Evolutionary conservation across 345 rosid species (phyloP).

Genomic region (Rhizophora apiculata): DNA sequence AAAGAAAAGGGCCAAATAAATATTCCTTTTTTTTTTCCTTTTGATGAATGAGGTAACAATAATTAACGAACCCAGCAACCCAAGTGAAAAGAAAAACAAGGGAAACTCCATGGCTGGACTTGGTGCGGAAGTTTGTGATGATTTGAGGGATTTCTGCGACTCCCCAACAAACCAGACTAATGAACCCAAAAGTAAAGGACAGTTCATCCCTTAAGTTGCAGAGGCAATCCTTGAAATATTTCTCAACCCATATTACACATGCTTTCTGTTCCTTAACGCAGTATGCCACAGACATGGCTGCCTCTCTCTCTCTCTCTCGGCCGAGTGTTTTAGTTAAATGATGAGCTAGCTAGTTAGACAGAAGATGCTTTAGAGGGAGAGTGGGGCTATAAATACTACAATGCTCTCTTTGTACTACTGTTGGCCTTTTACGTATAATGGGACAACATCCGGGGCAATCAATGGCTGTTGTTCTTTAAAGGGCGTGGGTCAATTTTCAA

Average conservation of each 20-base stretch:
- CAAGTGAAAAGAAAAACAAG: conserved; percentile 89
- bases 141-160: conserved; percentile 95
- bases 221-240: conserved; percentile 77
- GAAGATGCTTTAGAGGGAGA: not conserved
- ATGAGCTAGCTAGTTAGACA: not conserved
- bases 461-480: too few species aligned
- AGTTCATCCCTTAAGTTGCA: conserved; percentile 69
- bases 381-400: not conserved
- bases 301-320: conserved; percentile 15
- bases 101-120: conserved; percentile 95
- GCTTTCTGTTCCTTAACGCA: conserved; percentile 57
- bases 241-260: conserved; percentile 72
- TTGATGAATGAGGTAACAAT: not conserved
- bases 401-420: too few species aligned
- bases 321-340: not conserved
- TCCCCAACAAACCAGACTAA: conserved; percentile 75
- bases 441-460: too few species aligned
- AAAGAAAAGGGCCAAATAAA: not conserved
- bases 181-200: conserved; percentile 66
- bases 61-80: conserved; percentile 73
- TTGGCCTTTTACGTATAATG: too few species aligned
- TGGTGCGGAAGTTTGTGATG: conserved; percentile 81
- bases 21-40: not conserved
- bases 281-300: conserved; percentile 44
- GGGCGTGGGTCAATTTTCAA: too few species aligned